Conservation (phyloP, 371 early-diverging fungal genomes). For the Capillidium heterosporum region DNA sequence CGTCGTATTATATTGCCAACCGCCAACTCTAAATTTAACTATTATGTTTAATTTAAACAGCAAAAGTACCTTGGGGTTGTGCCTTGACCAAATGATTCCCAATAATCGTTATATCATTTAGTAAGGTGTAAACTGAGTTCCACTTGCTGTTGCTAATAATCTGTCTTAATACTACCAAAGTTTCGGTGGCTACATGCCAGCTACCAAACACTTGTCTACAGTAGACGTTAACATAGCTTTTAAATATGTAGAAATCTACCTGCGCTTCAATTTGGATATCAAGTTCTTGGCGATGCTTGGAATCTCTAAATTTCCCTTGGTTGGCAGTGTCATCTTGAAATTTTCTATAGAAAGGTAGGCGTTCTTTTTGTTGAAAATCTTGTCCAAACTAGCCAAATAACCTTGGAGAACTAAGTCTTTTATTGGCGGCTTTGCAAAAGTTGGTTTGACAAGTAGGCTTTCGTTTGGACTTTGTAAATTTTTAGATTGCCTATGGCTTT, state of each 20-base stretch:
- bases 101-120: conserved; percentile 39
- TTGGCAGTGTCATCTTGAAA: too few relatives aligned
- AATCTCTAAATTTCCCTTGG: background rate
- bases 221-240: background rate
- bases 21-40: conserved; percentile 42
- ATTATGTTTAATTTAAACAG: background rate
- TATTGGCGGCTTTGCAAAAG: too few relatives aligned
- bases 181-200: conserved; percentile 55
- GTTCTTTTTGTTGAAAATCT: too few relatives aligned
- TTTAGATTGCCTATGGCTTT: too few relatives aligned
- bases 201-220: conserved; percentile 58
- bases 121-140: conserved; percentile 36
- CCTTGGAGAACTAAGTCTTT: too few relatives aligned
- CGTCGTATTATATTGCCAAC: conserved; percentile 73
- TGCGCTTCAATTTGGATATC: conserved; percentile 18
- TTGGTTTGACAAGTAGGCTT: too few relatives aligned
- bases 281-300: conserved; percentile 15
- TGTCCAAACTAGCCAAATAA: too few relatives aligned
- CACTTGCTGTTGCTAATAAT: conserved; percentile 59
- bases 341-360: too few relatives aligned
- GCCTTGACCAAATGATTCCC: conserved; percentile 52
- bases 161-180: conserved; percentile 54
- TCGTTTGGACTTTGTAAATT: too few relatives aligned
- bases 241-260: background rate
- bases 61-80: conserved; percentile 49